Conservation (phyloP, 106 monocot genomes). For the Platanthera zijinensis region DNA sequence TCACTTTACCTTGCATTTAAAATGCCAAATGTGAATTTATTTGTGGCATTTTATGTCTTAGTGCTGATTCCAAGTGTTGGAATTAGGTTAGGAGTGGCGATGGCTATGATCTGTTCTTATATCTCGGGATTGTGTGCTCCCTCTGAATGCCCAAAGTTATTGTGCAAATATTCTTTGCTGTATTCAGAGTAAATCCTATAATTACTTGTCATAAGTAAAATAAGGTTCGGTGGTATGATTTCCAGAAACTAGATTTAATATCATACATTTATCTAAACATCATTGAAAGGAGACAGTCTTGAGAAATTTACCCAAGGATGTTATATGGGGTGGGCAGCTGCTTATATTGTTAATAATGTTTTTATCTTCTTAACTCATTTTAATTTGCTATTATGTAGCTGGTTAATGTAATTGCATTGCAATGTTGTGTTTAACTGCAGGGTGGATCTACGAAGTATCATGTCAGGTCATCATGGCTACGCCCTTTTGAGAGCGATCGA, state of each 20-base stretch:
- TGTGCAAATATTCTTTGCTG: background rate
- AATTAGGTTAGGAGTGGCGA: background rate
- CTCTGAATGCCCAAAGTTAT: background rate
- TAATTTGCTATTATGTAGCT: background rate
- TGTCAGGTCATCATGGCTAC: slow-evolving; percentile 74
- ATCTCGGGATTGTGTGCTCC: background rate
- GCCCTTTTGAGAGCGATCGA: slow-evolving; percentile 86
- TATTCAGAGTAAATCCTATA: background rate
- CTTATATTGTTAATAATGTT: background rate
- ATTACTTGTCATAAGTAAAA: background rate
- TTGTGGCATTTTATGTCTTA: background rate
- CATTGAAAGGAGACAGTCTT: background rate
- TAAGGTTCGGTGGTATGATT: background rate
- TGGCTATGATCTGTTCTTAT: background rate
- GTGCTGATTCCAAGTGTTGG: background rate
- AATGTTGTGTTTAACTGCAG: slow-evolving; percentile 35
- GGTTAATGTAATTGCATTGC: slow-evolving; percentile 5
- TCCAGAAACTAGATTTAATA: background rate
- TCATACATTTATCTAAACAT: background rate
- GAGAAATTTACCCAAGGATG: background rate
- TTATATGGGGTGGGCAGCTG: background rate
- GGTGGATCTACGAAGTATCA: slow-evolving; percentile 94
- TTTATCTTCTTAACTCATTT: background rate
- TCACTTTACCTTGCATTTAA: background rate
- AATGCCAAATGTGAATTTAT: background rate